Base-by-base conservation (phyloP, 2,329 filamentous ascomycete species). In the Aspergillus pseudotamarii region DNA sequence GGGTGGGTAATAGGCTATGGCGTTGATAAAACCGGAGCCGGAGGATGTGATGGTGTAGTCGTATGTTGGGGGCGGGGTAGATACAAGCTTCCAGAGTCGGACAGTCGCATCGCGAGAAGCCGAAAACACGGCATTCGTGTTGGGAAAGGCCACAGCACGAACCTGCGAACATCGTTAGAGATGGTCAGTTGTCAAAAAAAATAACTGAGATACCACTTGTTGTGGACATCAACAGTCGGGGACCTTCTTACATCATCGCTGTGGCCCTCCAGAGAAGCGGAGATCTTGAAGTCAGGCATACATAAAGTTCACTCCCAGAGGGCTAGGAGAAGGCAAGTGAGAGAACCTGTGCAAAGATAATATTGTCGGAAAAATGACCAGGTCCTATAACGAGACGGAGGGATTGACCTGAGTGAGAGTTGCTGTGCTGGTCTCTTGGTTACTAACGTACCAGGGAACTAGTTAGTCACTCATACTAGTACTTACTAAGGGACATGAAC, bases 61-160 rank as follows among this genome's bases (percentile, higher is more conserved):
- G 78, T 91, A 98, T 21, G 80, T 79, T 0, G 91, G 89, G 34
- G 92, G 91, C 28, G 84, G 83, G 50, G 85, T 81, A 51, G 87
- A 86, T 30, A 85, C 83, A 63, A 88, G 88, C 68, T 88, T 90
- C 95, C 95, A 99, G 69, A 92, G 81, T 56, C 94, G 90, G 59
- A 97, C 93, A 19, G 92, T 96, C 71, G 90, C 91, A 81, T 99
- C 95, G 80, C 95, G 87, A 54, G 95, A 98, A 41, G 92, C 93
- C 23, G 95, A 96, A 68, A 97, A 81, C 64, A 97, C 83, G 53
- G 86, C 84, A 67, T 90, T 86, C 64, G 90, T 82, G 57, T 86
- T 85, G 26, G 93, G 92, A 73, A 94, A 97, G 74, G 85, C 85
- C 71, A 97, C 91, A 67, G 88, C 91, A 71, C 94, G 93, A 71